Base-by-base conservation (phyloP, 2,329 filamentous ascomycete species). In the Xenoacremonium recifei region DNA sequence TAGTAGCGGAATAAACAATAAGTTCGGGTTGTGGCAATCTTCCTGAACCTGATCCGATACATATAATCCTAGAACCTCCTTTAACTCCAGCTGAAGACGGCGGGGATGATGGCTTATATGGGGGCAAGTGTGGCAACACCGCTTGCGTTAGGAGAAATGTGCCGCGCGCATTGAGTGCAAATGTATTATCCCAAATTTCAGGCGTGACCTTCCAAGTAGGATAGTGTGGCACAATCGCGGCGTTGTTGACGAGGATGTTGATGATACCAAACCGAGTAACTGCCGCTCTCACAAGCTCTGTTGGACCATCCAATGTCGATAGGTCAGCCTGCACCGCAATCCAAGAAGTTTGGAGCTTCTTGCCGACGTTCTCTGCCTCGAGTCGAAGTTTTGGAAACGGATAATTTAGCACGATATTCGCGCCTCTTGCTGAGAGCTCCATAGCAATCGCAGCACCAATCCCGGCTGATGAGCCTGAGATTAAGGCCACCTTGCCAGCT, bases 331-430 rank as follows among this genome's bases (percentile, higher is more conserved):
- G 61, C 2, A 75, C 65, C 7, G 68, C 63, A 4, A 71, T 62
- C 21, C 43, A 47, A 15, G 40, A 46, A 1, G 59, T 62, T 4
- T 54, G 36, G 5, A 72, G 51, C 7, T 45, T 49, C 2, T 55
- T 25, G 4, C 39, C 45, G 3, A 37, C 45, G 16, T 37, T 39
- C 9, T 57, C 48, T 1, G 67, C 44, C 1, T 42, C 46, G 3
- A 65, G 53, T 15, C 61, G 62, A 40, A 67, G 57, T 3, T 38
- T 42, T 3, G 61, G 33, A 33, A 61, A 67, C 1, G 71, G 68
- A 54, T 77, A 78, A 60, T 74, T 77, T 56, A 77, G 58, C 7
- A 73, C 69, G 7, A 75, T 61, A 30, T 62, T 63, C 25, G 73
- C 72, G 32, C 74, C 73, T 12, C 68, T 67, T 29, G 64, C 61